phyloP scores from a whole-genome alignment of 768 basidiomycete genomes.

The Amanita fuliginea region DNA sequence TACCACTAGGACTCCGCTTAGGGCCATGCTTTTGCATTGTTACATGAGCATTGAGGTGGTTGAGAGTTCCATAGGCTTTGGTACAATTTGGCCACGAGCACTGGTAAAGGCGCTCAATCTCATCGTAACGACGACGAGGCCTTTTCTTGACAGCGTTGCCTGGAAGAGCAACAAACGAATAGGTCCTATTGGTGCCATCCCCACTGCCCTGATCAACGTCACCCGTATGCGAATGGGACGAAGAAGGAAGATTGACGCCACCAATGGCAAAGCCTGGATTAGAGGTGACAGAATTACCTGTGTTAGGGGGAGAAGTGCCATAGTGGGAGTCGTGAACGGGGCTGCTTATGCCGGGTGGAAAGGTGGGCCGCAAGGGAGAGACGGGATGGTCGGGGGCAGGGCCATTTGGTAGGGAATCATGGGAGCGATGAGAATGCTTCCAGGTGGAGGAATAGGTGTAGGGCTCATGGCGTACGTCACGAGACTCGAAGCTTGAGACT shows the following conservation, averaged over 20 bases:
- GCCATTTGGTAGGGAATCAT: slow-evolving; percentile 19
- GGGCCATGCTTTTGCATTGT: slow-evolving; percentile 95
- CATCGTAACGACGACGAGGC: slow-evolving; percentile 81
- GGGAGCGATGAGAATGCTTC: slow-evolving; percentile 25
- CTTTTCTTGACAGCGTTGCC: slow-evolving; percentile 77
- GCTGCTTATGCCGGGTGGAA: slow-evolving; percentile 28
- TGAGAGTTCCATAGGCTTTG: slow-evolving; percentile 89
- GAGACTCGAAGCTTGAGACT: slow-evolving; percentile 32
- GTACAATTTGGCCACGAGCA: slow-evolving; percentile 73
- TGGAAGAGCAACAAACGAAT: slow-evolving; percentile 73
- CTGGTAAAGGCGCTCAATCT: slow-evolving; percentile 88
- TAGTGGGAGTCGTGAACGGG: slow-evolving; percentile 38
- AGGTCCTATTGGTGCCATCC: slow-evolving; percentile 45
- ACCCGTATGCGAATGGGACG: slow-evolving; percentile 13
- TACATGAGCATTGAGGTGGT: slow-evolving; percentile 96
- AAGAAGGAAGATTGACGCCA: slow-evolving; percentile 15
- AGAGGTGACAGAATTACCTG: slow-evolving; percentile 49
- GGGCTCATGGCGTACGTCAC: slow-evolving; percentile 29
- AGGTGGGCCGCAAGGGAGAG: slow-evolving; percentile 45
- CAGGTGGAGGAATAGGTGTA: slow-evolving; percentile 23
- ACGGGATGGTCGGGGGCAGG: slow-evolving; percentile 32
- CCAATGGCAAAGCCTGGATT: slow-evolving; percentile 18
- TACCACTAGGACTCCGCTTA: slow-evolving; percentile 85
- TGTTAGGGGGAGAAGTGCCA: slow-evolving; percentile 51
- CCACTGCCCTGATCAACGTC: slow-evolving; percentile 14